Evolutionary conservation across 345 rosid species (phyloP), one percentile per base, ranked within the genome.

Genomic region (Lepidium didymum): DNA sequence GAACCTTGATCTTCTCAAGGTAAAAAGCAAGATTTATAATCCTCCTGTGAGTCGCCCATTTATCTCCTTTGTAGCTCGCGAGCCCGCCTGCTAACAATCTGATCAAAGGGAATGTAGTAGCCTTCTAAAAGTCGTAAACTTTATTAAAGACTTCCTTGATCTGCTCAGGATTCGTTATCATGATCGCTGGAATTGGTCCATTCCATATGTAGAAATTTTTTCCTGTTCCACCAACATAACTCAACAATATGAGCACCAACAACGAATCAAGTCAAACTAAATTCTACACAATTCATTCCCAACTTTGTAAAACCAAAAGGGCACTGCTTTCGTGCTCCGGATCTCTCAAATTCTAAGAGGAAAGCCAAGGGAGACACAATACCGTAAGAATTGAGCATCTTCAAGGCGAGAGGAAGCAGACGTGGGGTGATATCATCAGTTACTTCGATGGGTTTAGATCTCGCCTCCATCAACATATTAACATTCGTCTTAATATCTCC

Each of bases 21-120:
- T 76, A 79, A 58, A 84, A 84, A 8, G 88, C 86, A 4, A 82
- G 88, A 33, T 84, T 84, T 53, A 78, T 69, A 23, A 84, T 78
- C 65, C 74, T 81, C 56, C 88, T 78, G 43, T 76, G 84, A n/a
- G 38, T 76, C 7, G 67, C 68, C 88, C 88, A 84, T 53, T 81
- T 72, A 19, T 80, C 75, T 16, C 84, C 88, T 6, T 78, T 78
- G 13, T 62, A 61, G 21, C 27, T 49, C 0, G 42, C 76, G 6
- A 84, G 73, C 19, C 86, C 88, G 1, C 60, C 37, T 36, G 40
- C 75, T 38, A 84, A 62, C 18, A 66, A 5, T 56, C 66, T 74
- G 18, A n/a, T 0, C 44, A 71, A 42, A n/a, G 88, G 79, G 64
- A 74, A 79, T 0, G 60, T 8, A 55, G 34, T 8, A 16, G 69